Evolutionary conservation across 306 rosid species (phyloP), one percentile per base, ranked within the genome.

Genomic region (Canavalia ensiformis): DNA sequence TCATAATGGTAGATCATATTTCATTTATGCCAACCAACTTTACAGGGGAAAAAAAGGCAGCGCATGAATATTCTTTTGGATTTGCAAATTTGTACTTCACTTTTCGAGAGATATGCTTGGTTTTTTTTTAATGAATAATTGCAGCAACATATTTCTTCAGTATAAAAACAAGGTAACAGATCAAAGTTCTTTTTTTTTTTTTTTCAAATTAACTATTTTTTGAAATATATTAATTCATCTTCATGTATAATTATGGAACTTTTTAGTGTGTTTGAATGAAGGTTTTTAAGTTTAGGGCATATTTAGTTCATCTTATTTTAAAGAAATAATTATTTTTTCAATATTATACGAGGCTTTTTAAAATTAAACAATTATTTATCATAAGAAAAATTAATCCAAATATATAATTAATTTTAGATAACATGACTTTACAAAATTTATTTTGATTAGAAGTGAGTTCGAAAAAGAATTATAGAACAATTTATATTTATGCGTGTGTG

Each of bases 51-150:
- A 82, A 51, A 39, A 69, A 8, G 54, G 34, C 65, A 58, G 39
- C 75, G 59, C 47, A 64, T 83, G 90, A 85, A 89, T 89, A 87
- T 85, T 85, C 89, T 75, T 86, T 77, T 65, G 71, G 81, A 84
- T 89, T 80, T 82, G 74, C 64, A 68, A 68, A 56, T 74, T 74
- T 73, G 74, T 67, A 68, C 59, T 81, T 68, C 54, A 60, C 87
- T 84, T 79, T 78, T 79, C 77, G 5, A 67, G 77, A 79, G 81
- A 84, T 79, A 37, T 58, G 29, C 25, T 57, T 58, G 77, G 8
- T 51, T 74, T 58, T 68, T 84, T 84, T 79, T 11, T 44, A 59
- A 58, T 84, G 62, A 29, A 84, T 74, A 18, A 68, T 74, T 73
- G 72, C 44, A 6, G 46, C 51, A 66, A 7, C 34, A 50, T 79